Conservation (phyloP, 768 basidiomycete genomes). For the Pisolithus marmoratus region DNA sequence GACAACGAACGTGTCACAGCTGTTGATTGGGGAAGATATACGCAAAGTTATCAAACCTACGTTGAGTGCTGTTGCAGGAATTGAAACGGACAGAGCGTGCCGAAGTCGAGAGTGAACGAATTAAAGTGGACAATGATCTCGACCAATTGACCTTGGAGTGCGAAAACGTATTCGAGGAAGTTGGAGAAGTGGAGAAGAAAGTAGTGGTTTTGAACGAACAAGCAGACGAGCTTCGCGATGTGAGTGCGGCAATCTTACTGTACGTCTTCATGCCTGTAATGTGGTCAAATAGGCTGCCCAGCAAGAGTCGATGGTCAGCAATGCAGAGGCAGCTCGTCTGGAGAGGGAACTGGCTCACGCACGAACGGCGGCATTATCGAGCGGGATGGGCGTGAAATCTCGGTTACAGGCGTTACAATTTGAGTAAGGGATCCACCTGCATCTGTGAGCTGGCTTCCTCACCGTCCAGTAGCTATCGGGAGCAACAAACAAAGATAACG, state of each 20-base stretch:
- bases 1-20: conserved; percentile 58
- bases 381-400: conserved; percentile 79
- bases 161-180: conserved; percentile 78
- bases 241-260: conserved; percentile 28
- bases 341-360: conserved; percentile 73
- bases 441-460: not conserved
- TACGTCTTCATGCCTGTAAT: not conserved
- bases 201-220: conserved; percentile 63
- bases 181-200: conserved; percentile 68
- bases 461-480: conserved; percentile 53
- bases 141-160: conserved; percentile 72
- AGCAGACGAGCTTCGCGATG: conserved; percentile 79
- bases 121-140: conserved; percentile 77
- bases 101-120: conserved; percentile 67
- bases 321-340: conserved; percentile 57
- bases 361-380: conserved; percentile 67
- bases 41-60: conserved; percentile 73
- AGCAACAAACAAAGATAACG: conserved; percentile 71
- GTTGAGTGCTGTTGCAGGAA: conserved; percentile 65
- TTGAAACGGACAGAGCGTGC: conserved; percentile 64
- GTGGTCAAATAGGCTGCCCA: conserved; percentile 56
- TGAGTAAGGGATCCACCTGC: conserved; percentile 41
- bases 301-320: conserved; percentile 64
- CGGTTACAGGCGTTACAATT: conserved; percentile 73
- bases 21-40: conserved; percentile 67